Evolutionary conservation across 768 basidiomycete species (phyloP).

Genomic region (Boletus fagicola): DNA sequence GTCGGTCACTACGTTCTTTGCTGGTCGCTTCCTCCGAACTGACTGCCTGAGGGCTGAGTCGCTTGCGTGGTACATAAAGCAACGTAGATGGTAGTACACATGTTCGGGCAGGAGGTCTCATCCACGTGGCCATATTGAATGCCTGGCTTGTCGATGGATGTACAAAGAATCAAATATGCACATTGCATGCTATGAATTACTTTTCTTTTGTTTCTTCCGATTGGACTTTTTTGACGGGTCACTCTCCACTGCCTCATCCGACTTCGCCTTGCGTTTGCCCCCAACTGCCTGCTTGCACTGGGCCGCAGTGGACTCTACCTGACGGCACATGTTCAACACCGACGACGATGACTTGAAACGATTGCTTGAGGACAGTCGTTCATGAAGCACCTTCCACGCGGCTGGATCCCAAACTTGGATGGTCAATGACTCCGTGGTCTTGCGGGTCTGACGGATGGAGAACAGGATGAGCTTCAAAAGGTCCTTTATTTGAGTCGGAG

Average conservation of each 20-base stretch:
- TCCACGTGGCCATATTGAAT: background rate
- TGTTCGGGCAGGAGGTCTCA: background rate
- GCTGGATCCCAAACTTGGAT: conserved; percentile 56
- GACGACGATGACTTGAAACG: conserved; percentile 63
- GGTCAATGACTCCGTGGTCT: conserved; percentile 41
- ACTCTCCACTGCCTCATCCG: conserved; percentile 26
- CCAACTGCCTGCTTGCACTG: conserved; percentile 7
- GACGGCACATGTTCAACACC: conserved; percentile 62
- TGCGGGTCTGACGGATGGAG: conserved; percentile 58
- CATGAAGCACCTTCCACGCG: conserved; percentile 52
- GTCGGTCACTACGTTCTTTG: too few species aligned
- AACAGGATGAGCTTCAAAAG: conserved; percentile 66
- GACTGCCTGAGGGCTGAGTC: background rate
- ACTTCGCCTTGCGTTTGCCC: conserved; percentile 41
- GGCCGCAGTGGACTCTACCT: conserved; percentile 42
- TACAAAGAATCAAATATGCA: background rate
- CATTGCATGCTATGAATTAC: conserved; percentile 23
- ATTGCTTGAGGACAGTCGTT: conserved; percentile 47
- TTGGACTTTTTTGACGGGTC: conserved; percentile 38
- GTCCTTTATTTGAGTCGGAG: conserved; percentile 72
- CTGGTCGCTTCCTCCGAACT: background rate
- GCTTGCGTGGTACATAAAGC: background rate
- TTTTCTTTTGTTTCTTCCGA: conserved; percentile 47
- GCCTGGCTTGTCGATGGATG: background rate
- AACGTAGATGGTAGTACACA: background rate